Base-by-base conservation (phyloP, 2,329 filamentous ascomycete genomes). In the Fusarium piperis region DNA sequence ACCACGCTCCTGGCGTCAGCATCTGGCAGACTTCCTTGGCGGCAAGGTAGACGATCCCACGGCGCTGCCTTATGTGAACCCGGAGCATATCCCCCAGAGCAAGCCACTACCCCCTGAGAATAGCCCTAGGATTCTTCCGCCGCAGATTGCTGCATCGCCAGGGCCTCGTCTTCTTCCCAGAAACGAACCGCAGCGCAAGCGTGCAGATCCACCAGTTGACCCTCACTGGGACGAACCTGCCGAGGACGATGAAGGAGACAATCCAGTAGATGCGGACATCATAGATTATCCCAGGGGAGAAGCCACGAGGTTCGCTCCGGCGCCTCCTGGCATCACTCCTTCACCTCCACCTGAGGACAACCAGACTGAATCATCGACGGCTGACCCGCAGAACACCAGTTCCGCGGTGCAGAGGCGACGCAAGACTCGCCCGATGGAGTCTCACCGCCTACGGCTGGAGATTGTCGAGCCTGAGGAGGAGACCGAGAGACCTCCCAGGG, bases 41-140 rank as follows among this genome's bases (percentile, higher is more conserved):
- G 46, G 56, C 20, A 55, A 26, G 7, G 26, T 36, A 36, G 13
- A 20, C 10, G 70, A 77, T 36, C 65, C 73, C 18, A 65, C 62
- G 9, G 68, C 70, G 20, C 48, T 77, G 15, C 75, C 75, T 11
- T n/a, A 66, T 7, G 65, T 76, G 30, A 26, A 67, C 28, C 66
- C 72, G 15, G 62, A 65, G 3, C 7, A 67, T 26, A 63, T 77
- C 12, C 73, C 70, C 33, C 59, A 70, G 59, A 77, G 74, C 48
- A 70, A 51, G 20, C 59, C 44, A 9, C 26, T 30, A 10, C 16
- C 16, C 11, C 30, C 10, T 4, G 26, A 13, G 26, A 48, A 30
- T n/a, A 18, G 16, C 6, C 26, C 16, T n/a, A 6, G n/a, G 28
- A 38, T 77, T n/a, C 75, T 73, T 13, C 16, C 11, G 41, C 15